These are phyloP conservation scores for Naganishia liquefaciens DNA, from an alignment of 1,284 basidiomycete genomes.

Conservation along the genomic window DNA sequence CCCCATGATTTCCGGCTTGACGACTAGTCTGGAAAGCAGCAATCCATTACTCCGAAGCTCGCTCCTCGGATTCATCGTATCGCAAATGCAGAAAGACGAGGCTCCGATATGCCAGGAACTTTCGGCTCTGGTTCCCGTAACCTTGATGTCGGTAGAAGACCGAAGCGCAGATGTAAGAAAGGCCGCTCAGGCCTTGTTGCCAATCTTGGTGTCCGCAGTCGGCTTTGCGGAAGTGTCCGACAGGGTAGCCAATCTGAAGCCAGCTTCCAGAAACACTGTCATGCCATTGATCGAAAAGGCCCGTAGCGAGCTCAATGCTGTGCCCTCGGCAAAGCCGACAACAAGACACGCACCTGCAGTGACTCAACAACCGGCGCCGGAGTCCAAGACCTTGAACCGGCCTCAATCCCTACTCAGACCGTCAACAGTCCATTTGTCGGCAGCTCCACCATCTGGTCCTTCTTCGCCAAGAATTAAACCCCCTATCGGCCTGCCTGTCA, in stretches of 20 bases:
- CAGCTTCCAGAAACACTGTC: conserved; percentile 83
- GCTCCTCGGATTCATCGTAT: conserved; percentile 77
- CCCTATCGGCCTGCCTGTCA: conserved; percentile 40
- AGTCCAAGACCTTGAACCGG: conserved; percentile 9
- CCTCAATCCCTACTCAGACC: conserved; percentile 38
- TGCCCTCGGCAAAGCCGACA: neutral
- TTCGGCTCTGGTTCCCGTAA: conserved; percentile 65
- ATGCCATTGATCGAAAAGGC: conserved; percentile 79
- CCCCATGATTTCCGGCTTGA: conserved; percentile 73
- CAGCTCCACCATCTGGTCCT: conserved; percentile 37
- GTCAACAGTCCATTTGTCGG: conserved; percentile 18
- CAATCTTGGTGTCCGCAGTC: conserved; percentile 70
- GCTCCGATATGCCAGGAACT: conserved; percentile 69
- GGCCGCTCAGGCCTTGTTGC: conserved; percentile 78
- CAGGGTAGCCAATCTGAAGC: conserved; percentile 81
- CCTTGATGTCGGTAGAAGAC: conserved; percentile 88
- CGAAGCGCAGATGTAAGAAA: conserved; percentile 90
- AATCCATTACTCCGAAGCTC: conserved; percentile 88
- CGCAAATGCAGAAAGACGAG: conserved; percentile 44
- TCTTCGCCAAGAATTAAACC: conserved; percentile 44
- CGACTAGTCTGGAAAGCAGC: conserved; percentile 75
- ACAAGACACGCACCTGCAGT: conserved; percentile 13
- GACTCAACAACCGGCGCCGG: conserved; percentile 3
- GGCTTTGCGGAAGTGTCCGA: conserved; percentile 86
- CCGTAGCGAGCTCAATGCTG: conserved; percentile 38